Evolutionary conservation across 345 rosid genomes (phyloP), one percentile per base, ranked within the genome.

Genomic region (Barbarea vulgaris): DNA sequence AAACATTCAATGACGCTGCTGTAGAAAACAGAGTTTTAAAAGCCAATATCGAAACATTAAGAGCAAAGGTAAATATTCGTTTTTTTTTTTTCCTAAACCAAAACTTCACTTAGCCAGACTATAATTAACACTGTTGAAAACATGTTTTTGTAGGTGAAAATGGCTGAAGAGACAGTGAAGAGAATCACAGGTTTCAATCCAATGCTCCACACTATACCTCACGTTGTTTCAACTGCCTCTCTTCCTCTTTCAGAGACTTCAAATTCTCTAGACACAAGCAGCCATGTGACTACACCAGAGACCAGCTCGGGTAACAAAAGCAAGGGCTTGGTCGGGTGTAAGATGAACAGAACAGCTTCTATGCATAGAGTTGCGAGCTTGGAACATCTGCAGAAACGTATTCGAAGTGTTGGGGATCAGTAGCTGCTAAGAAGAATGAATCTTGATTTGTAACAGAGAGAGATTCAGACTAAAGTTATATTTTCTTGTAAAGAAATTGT

Each of bases 131-230:
- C 21, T 15, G 27, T 15, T 47, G 31, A 39, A 58, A 46, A 65
- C 51, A 17, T 62, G 25, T 24, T 27, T 67, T 76, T 27, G 37
- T 83, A 96, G 99, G 98, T 96, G 67, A 88, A 89, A 83, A 88
- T 96, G 98, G 99, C 98, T 34, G 98, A 91, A 80, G 96, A 96
- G 81, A 75, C 86, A 0, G 96, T 96, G 39, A 90, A 93, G 82
- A 85, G 91, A 72, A 74, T 87, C 75, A 89, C 96, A 7, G 93
- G 96, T 17, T 77, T 89, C 71, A 92, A 82, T 66, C 94, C 88
- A 30, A 13, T 88, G 90, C 73, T 85, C 59, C 97, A 79, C 58
- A 61, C 67, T 15, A 78, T 76, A 56, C 84, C 91, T 37, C 88
- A 81, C 17, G 69, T 83, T 55, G 74, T 83, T 52, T 84, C 92